Evolutionary conservation across 306 rosid genomes (phyloP), one percentile per base, ranked within the genome.

Genomic region (Acacia confusa): DNA sequence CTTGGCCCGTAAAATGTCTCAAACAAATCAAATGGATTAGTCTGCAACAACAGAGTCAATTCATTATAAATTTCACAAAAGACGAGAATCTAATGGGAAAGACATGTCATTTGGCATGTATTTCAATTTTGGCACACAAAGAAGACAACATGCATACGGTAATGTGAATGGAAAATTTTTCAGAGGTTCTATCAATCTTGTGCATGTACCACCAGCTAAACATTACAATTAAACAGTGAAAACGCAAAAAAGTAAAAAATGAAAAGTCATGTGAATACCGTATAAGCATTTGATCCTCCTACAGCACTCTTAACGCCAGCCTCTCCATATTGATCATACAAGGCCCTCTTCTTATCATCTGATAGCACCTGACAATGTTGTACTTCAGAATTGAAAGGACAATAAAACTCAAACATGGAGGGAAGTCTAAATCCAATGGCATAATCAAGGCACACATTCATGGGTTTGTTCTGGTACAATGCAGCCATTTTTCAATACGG

Each of bases 241-340:
- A 57, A 1, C 3, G 28, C 63, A 20, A 57, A 22, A 57, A 57
- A 19, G 0, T 10, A 75, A 20, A 36, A 34, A 67, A 72, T 28
- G 22, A 60, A 71, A 71, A 25, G 11, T 53, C 60, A 71, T 79
- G 79, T 74, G 82, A 82, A 72, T 92, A 93, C 99, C 97, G 98
- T 87, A 81, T 95, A 95, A 80, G 94, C 92, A 84, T 86, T 92
- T 84, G 99, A 89, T 53, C 81, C 83, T 79, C 97, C 99, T 75
- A 95, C 94, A 27, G 94, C 68, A 82, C 98, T 95, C 90, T 91
- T 95, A 82, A 95, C 93, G 65, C 99, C 99, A 61, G 96, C 97
- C 89, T 95, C 99, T 3, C 99, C 99, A 83, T 90, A 93, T 84
- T 88, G 97, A 91, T 95, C 99, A 86, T 95, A 95, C 83, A 93